Evolutionary conservation across 2,329 filamentous ascomycete species (phyloP).

Genomic region (Beauveria asiatica): DNA sequence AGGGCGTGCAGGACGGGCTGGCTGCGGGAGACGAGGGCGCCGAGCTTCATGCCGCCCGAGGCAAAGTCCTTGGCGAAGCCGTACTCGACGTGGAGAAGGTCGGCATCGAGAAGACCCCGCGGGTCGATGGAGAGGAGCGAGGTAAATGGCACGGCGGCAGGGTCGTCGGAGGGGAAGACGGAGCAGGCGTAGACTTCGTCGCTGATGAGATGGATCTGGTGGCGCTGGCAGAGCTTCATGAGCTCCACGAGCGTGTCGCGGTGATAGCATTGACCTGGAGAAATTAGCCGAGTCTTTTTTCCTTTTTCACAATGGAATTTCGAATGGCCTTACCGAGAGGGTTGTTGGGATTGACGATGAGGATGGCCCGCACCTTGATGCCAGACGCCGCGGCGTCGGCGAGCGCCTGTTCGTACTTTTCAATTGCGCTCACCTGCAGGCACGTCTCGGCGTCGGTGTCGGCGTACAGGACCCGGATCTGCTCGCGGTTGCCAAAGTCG

Average conservation of each 20-base stretch:
- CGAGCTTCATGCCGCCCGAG: slow-evolving; percentile 42
- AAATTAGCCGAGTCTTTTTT: slow-evolving; percentile 5
- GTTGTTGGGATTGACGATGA: slow-evolving; percentile 47
- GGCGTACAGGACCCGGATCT: slow-evolving; percentile 35
- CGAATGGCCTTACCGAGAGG: slow-evolving; percentile 32
- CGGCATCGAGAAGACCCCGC: slow-evolving; percentile 33
- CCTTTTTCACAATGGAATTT: no score
- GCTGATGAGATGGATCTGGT: slow-evolving; percentile 44
- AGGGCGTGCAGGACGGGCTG: slow-evolving; percentile 26
- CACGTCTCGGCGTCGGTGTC: slow-evolving; percentile 33
- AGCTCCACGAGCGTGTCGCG: slow-evolving; percentile 32
- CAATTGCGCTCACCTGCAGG: slow-evolving; percentile 35
- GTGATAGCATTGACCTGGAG: slow-evolving; percentile 32
- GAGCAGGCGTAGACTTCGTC: slow-evolving; percentile 52
- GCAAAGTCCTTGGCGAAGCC: slow-evolving; percentile 43
- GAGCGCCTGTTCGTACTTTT: slow-evolving; percentile 36
- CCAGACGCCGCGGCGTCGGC: slow-evolving; percentile 26
- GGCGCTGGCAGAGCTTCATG: slow-evolving; percentile 40
- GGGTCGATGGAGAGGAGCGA: slow-evolving; percentile 40
- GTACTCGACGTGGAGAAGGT: slow-evolving; percentile 42
- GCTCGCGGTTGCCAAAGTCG: slow-evolving; percentile 36
- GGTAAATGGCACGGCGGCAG: slow-evolving; percentile 30
- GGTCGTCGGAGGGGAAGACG: slow-evolving; percentile 32
- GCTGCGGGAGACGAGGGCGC: slow-evolving; percentile 35
- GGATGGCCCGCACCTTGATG: slow-evolving; percentile 33